phyloP scores from a whole-genome alignment of 2,329 filamentous ascomycete genomes.

The Pseudogymnoascus sp. region DNA sequence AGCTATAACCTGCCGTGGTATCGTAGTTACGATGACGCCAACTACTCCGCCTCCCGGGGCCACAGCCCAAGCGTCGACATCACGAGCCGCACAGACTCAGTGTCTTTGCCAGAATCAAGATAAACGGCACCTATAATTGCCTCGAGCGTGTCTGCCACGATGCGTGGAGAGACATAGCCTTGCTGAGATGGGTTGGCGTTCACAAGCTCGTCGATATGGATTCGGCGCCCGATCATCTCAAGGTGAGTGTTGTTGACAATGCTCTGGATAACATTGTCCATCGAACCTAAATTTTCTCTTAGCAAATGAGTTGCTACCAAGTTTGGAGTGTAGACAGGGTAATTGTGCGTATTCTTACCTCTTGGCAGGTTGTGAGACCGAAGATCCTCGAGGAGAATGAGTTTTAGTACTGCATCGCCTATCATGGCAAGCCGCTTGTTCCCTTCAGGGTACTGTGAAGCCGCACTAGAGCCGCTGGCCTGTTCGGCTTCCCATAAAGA shows the following conservation, averaged over 20 bases:
- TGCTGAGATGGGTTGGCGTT: constrained; percentile 9
- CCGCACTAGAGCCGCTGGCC: not conserved
- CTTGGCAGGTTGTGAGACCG: not conserved
- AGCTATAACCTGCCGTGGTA: not conserved
- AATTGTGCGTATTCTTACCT: not conserved
- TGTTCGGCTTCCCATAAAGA: not conserved
- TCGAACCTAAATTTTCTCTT: not conserved
- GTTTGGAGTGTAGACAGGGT: not conserved
- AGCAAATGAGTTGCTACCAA: not conserved
- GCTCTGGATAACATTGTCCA: not conserved
- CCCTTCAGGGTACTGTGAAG: not conserved
- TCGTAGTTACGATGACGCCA: not conserved
- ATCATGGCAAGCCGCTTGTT: not conserved
- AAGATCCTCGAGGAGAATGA: not conserved
- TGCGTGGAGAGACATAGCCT: not conserved
- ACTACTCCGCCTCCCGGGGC: not conserved
- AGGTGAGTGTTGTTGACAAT: not conserved
- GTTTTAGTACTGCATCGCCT: not conserved
- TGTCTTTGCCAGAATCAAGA: not conserved
- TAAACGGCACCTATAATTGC: not conserved
- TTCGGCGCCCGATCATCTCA: not conserved
- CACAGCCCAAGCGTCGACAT: not conserved
- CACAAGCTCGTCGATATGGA: constrained; percentile 8
- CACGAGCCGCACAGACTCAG: not conserved
- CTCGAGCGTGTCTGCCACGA: not conserved